phyloP scores from a whole-genome alignment of 192 early-diverging fungal species.

The Entrophospora sp. region DNA sequence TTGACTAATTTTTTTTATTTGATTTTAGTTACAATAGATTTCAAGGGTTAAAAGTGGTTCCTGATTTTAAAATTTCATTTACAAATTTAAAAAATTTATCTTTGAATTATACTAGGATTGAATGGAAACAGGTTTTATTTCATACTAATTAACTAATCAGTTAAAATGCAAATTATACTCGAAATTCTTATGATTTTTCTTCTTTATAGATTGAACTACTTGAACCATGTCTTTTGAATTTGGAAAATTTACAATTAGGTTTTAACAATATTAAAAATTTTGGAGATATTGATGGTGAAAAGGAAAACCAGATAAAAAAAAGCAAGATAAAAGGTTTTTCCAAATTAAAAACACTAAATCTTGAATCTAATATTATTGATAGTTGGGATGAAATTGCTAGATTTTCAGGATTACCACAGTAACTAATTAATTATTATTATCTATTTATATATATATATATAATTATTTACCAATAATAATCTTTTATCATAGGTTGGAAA shows the following conservation, averaged over 20 bases:
- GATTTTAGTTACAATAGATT: no score
- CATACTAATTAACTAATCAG: no score
- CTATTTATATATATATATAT: background rate
- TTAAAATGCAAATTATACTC: no score
- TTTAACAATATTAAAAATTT: slow-evolving; percentile 32
- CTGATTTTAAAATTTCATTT: no score
- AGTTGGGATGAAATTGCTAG: slow-evolving; percentile 35
- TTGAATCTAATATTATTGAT: slow-evolving; percentile 38
- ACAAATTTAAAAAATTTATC: no score
- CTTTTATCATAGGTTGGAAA: slow-evolving; percentile 25
- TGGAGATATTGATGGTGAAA: background rate
- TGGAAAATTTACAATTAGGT: slow-evolving; percentile 45
- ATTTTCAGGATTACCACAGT: slow-evolving; percentile 38
- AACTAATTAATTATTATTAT: background rate
- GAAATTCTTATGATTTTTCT: no score
- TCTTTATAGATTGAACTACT: slow-evolving; percentile 28
- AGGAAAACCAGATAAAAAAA: background rate
- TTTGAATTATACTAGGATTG: no score
- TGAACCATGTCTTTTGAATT: slow-evolving; percentile 31
- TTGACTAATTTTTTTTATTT: no score
- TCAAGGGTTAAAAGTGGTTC: no score
- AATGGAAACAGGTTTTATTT: no score
- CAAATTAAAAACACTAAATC: slow-evolving; percentile 39
- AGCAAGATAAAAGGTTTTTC: slow-evolving; percentile 28
- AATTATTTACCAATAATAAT: no score